Percentiles rank a stretch among this genome's conserved stretches.
These are phyloP conservation scores for Pseudonectria buxi DNA, from an alignment of 2,329 filamentous ascomycete genomes.

Conservation along the genomic window DNA sequence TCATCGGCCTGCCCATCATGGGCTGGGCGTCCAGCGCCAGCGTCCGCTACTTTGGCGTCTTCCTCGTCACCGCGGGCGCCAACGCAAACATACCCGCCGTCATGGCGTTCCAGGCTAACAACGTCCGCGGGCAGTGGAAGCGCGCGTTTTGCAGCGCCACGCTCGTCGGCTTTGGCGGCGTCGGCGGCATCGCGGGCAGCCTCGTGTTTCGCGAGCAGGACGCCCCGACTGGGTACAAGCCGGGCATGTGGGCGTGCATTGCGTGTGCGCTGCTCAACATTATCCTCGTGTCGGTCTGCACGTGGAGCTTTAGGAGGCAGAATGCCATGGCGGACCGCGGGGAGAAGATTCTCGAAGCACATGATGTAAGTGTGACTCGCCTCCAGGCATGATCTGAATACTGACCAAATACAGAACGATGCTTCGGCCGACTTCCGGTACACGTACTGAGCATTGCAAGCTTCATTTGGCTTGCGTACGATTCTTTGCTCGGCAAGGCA, in stretches of 20 bases:
- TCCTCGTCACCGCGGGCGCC: conserved; percentile 67
- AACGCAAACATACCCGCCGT: conserved; percentile 70
- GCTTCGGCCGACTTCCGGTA: conserved; percentile 28
- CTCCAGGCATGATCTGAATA: conserved; percentile 1
- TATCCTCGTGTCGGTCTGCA: conserved; percentile 36
- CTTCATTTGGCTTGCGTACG: background rate
- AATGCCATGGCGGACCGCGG: conserved; percentile 48
- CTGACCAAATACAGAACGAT: conserved; percentile 19
- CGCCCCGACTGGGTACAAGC: conserved; percentile 42
- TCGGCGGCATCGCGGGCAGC: conserved; percentile 71
- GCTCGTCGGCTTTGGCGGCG: conserved; percentile 67
- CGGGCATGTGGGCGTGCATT: conserved; percentile 50
- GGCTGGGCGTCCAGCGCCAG: conserved; percentile 53
- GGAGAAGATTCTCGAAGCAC: conserved; percentile 44
- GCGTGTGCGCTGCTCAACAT: conserved; percentile 41
- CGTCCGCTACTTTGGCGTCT: conserved; percentile 67
- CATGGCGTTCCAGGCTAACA: conserved; percentile 80
- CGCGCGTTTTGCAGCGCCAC: conserved; percentile 71
- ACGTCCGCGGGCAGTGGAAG: conserved; percentile 85
- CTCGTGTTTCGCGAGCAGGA: conserved; percentile 63
- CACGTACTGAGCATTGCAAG: conserved; percentile 22
- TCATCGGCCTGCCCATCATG: conserved; percentile 67
- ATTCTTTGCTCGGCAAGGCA: no score
- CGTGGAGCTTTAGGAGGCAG: conserved; percentile 34
- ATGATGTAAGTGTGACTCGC: conserved; percentile 36